phyloP scores from a whole-genome alignment of 768 basidiomycete genomes.

The Lactarius trivialis region DNA sequence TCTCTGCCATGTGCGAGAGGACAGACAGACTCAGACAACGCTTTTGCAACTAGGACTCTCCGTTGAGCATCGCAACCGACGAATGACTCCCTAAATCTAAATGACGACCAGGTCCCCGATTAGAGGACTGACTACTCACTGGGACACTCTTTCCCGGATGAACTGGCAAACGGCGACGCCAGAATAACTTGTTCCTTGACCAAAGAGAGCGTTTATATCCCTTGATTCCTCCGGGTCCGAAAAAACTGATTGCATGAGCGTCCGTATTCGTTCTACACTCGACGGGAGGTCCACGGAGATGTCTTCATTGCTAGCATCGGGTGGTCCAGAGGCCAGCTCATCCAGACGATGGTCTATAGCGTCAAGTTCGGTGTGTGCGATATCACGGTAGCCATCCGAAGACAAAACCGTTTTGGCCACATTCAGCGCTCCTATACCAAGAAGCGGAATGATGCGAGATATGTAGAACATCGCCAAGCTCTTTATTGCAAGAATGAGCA shows the following conservation, averaged over 20 bases:
- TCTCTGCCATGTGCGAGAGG: conserved; percentile 9
- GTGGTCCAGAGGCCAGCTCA: conserved; percentile 7
- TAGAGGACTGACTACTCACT: conserved; percentile 2
- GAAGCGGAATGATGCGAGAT: conserved; percentile 26
- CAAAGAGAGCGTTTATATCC: neutral
- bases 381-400: conserved; percentile 1
- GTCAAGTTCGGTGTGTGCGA: conserved; percentile 7
- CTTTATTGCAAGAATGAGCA: conserved; percentile 19
- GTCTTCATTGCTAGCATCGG: neutral
- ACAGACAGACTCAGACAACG: conserved; percentile 15
- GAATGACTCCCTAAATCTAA: conserved; percentile 8
- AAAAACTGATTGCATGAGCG: conserved; percentile 10
- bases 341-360: conserved; percentile 10
- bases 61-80: conserved; percentile 5
- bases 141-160: conserved; percentile 5
- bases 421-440: conserved; percentile 27
- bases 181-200: neutral
- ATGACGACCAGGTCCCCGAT: neutral
- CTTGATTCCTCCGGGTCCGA: conserved; percentile 6
- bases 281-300: neutral
- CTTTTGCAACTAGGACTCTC: conserved; percentile 6
- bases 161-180: neutral
- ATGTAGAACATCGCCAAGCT: conserved; percentile 30
- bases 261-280: neutral
- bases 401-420: conserved; percentile 20